phyloP scores from a whole-genome alignment of 371 early-diverging fungal genomes.

The Massospora cicadina region DNA sequence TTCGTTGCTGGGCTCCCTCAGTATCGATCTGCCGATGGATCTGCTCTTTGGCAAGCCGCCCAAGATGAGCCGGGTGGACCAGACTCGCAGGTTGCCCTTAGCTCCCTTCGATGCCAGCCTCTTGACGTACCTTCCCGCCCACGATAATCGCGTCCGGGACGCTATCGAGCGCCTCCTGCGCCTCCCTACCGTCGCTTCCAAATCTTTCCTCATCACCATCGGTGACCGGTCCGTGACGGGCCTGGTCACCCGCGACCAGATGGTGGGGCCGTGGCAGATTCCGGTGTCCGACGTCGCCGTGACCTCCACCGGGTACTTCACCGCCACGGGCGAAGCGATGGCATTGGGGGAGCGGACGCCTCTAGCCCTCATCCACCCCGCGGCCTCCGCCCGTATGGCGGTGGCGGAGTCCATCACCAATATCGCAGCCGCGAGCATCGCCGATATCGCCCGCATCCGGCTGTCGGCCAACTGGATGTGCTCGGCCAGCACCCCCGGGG shows the following conservation, averaged over 20 bases:
- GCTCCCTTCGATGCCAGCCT: slow-evolving; percentile 41
- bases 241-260: slow-evolving; percentile 84
- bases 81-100: slow-evolving; percentile 28
- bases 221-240: slow-evolving; percentile 92
- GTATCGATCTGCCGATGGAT: slow-evolving; percentile 89
- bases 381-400: slow-evolving; percentile 89
- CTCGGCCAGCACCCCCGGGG: slow-evolving; percentile 74
- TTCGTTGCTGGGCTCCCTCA: slow-evolving; percentile 33
- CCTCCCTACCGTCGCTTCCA: slow-evolving; percentile 78
- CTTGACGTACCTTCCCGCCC: slow-evolving; percentile 29
- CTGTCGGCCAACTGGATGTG: slow-evolving; percentile 97
- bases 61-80: slow-evolving; percentile 67
- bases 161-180: slow-evolving; percentile 60
- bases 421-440: slow-evolving; percentile 70
- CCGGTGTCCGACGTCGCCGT: slow-evolving; percentile 94
- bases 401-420: slow-evolving; percentile 83
- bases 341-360: slow-evolving; percentile 92
- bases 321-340: slow-evolving; percentile 81
- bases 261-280: slow-evolving; percentile 94
- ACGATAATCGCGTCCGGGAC: slow-evolving; percentile 25
- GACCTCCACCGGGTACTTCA: slow-evolving; percentile 52
- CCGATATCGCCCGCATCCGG: slow-evolving; percentile 45
- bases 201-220: slow-evolving; percentile 89
- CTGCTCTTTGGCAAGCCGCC: slow-evolving; percentile 92
- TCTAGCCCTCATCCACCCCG: slow-evolving; percentile 62